Evolutionary conservation across 2,329 filamentous ascomycete genomes (phyloP), one percentile per base, ranked within the genome.

Genomic region (Thermomyces lanuginosus): DNA sequence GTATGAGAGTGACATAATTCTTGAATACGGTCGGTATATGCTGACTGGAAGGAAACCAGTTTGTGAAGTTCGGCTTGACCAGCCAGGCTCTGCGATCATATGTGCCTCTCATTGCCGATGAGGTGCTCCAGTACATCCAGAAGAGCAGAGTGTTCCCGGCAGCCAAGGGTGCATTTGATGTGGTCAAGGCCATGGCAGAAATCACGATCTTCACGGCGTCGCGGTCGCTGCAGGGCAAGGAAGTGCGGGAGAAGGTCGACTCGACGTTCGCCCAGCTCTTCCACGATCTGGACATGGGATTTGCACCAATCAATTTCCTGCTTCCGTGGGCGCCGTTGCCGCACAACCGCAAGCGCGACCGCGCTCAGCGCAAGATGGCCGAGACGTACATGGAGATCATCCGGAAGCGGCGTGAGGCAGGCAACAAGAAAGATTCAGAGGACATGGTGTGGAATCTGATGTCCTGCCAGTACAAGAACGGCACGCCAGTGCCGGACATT

Each of bases 401-500:
- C 51, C 56, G 66, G 36, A 54, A 66, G 31, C 65, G 79, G 29
- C 65, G 76, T 30, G 56, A 52, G 40, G 55, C 39, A 35, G 45
- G 34, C 1, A 41, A 36, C n/a, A 53, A 56, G 32, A 44, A 48
- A 16, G 61, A 68, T 10, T 56, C 58, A 0, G 61, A 64, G 31
- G 55, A 84, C 47, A 84, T 84, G 71, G 80, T 84, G 45, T 74
- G 66, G 61, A 79, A 84, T 46, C 51, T 86, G 30, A 83, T 84
- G 76, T 61, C 64, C 37, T 76, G 73, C 48, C 64, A 56, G 7
- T 86, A 86, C 66, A 83, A 83, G 55, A 63, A 79, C 39, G 78
- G 79, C 24, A 63, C 58, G 7, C 54, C 61, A 0, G 55, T 84
- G 1, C 72, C 78, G 0, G 78, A 86, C 46, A 65, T 72, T 38